Base-by-base conservation (phyloP, 176 grass and related monocot genomes). In the Oryza rufipogon region DNA sequence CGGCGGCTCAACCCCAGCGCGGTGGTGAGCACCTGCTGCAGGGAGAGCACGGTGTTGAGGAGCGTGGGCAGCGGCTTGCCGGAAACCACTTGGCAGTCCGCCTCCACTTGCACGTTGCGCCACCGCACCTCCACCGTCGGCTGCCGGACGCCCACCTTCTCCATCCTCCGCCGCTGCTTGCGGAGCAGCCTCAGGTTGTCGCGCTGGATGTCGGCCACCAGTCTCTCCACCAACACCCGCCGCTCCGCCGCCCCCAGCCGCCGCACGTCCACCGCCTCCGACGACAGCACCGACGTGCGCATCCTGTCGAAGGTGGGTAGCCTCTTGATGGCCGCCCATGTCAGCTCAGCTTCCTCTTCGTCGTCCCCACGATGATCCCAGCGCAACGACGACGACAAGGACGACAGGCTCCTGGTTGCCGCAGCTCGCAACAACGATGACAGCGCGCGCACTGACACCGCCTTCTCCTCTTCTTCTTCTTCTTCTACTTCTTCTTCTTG, bases 111-210 rank as follows among this genome's bases (percentile, higher is more conserved):
- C 19, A 94, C 46, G 71, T 89, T 71, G 44, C 71, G 64, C 83
- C 87, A 94, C 13, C 83, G 79, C 41, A 94, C 89, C 83, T 94
- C 89, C 58, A 91, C 38, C 87, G 89, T 91, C n/a, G 92, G 83
- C 67, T 80, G 70, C 22, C 82, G 73, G 20, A 94, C 92, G 81
- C 86, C 86, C 49, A 92, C 38, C 90, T 73, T 76, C 69, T 92
- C 92, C 79, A 94, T 94, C 54, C 94, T 82, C 23, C 60, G 78
- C 30, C 92, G 93, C 87, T 94, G 94, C 83, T 94, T 84, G 7
- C 91, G 79, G 73, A 97, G 85, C 77, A 97, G 75, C 5, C 52
- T 83, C 42, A 90, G 90, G 83, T 97, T 97, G 65, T 97, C 91
- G 1, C 72, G 56, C n/a, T 77, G 87, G 36, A 94, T 87, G 73